Conservation (phyloP, 2,329 filamentous ascomycete genomes). For the Calycina herbarum region DNA sequence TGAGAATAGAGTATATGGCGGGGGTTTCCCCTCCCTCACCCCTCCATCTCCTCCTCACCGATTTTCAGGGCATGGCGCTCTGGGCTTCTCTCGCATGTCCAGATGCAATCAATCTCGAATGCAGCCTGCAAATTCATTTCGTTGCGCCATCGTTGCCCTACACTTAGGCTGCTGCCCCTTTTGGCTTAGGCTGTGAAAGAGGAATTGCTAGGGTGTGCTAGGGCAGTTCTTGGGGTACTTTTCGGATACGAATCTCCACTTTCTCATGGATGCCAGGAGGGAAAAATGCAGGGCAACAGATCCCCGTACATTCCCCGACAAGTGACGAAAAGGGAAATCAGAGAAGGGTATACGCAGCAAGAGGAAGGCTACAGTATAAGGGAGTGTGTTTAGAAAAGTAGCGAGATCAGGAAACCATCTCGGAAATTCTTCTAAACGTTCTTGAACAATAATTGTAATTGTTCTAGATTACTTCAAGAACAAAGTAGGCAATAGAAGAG, state of each 20-base stretch:
- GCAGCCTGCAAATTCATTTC: slow-evolving; percentile 6
- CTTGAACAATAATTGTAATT: too few relatives aligned
- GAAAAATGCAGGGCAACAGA: slow-evolving; percentile 3
- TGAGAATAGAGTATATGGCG: slow-evolving; percentile 1
- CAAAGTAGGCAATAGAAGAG: too few relatives aligned
- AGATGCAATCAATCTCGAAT: slow-evolving; percentile 2
- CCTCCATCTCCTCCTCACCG: not conserved
- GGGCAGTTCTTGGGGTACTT: not conserved
- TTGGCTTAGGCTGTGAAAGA: not conserved
- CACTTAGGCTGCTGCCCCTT: slow-evolving; percentile 1
- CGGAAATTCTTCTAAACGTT: too few relatives aligned
- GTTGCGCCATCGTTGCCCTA: not conserved
- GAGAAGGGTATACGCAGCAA: slow-evolving; percentile 1
- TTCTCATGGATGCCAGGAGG: slow-evolving; percentile 1
- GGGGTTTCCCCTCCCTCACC: not conserved
- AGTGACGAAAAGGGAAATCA: slow-evolving; percentile 3
- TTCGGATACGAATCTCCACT: not conserved
- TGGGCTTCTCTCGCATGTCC: not conserved
- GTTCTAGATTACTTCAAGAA: too few relatives aligned
- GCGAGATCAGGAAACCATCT: not conserved
- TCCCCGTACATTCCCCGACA: slow-evolving; percentile 2
- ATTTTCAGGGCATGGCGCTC: slow-evolving; percentile 1
- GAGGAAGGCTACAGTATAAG: not conserved
- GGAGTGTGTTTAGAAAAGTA: not conserved
- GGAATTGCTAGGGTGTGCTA: not conserved